Percentiles rank a stretch among this genome's conserved stretches.
Conservation (phyloP, 371 early-diverging fungal species). For the Mortierella sp. region DNA sequence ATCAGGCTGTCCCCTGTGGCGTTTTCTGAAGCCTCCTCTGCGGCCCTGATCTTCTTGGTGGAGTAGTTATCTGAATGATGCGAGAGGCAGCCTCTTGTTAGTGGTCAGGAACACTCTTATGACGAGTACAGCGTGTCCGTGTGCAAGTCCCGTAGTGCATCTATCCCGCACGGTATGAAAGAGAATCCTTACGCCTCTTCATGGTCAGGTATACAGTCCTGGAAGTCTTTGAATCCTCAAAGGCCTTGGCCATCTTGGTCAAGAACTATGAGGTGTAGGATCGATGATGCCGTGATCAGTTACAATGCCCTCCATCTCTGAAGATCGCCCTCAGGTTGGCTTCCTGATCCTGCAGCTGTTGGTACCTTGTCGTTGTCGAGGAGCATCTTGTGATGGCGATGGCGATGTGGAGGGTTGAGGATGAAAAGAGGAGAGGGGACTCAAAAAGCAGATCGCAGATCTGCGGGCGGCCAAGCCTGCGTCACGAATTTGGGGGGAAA, state of each 20-base stretch:
- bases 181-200: constrained; percentile 43
- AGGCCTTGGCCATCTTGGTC: constrained; percentile 49
- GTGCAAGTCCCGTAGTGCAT: not conserved
- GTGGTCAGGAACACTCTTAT: not conserved
- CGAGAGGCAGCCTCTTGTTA: not conserved
- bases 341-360: not conserved
- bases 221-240: constrained; percentile 45
- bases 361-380: constrained; percentile 54
- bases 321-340: not conserved
- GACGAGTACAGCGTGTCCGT: too few species aligned
- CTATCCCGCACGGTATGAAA: not conserved
- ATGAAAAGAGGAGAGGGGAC: too few species aligned
- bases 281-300: not conserved
- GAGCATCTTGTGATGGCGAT: constrained; percentile 26
- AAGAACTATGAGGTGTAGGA: constrained; percentile 26
- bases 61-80: constrained; percentile 20
- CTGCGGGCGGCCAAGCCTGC: too few species aligned
- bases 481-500: too few species aligned
- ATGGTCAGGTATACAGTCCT: constrained; percentile 51
- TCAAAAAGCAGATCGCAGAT: too few species aligned
- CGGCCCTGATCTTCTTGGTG: constrained; percentile 43
- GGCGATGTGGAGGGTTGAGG: not conserved
- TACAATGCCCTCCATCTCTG: not conserved
- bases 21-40: constrained; percentile 28
- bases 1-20: constrained; percentile 31